Evolutionary conservation across 306 rosid species (phyloP).

Genomic region (Vigna reflexopilosa): DNA sequence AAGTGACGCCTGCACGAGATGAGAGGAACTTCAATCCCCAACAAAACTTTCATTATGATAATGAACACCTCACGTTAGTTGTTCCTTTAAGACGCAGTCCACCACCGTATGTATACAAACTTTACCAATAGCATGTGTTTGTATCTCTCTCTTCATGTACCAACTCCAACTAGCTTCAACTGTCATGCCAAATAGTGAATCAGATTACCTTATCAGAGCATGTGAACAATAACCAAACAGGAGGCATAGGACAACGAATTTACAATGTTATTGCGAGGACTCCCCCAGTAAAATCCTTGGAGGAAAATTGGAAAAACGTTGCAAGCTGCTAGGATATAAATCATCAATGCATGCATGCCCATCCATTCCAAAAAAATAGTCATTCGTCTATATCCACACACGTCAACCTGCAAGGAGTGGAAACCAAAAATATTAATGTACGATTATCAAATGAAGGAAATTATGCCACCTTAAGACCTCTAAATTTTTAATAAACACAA

Average conservation of each 20-base stretch:
- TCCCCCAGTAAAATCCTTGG: conserved; percentile 84
- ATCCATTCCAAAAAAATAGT: conserved; percentile 79
- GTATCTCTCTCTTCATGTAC: conserved; percentile 49
- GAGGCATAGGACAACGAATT: neutral
- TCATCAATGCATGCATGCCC: conserved; percentile 90
- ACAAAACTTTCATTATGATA: conserved; percentile 3
- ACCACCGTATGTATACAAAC: neutral
- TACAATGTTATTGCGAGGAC: conserved; percentile 86
- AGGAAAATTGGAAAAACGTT: conserved; percentile 80
- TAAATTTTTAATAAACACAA: neutral
- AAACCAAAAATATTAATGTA: too few relatives aligned
- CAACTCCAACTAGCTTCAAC: conserved; percentile 72
- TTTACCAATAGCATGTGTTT: conserved; percentile 2
- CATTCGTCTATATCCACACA: conserved; percentile 69
- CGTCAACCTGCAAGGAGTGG: conserved; percentile 73
- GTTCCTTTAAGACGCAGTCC: conserved; percentile 4
- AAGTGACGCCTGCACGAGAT: conserved; percentile 35
- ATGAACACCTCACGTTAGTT: conserved; percentile 5
- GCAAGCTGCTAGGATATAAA: conserved; percentile 82
- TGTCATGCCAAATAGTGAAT: conserved; percentile 39
- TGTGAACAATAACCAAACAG: too few relatives aligned
- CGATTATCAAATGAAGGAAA: too few relatives aligned
- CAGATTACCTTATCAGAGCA: neutral
- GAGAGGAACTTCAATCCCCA: conserved; percentile 36
- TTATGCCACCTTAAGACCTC: too few relatives aligned